Evolutionary conservation across 139 green algal species (phyloP).

Genomic region (Haematococcus sp.): DNA sequence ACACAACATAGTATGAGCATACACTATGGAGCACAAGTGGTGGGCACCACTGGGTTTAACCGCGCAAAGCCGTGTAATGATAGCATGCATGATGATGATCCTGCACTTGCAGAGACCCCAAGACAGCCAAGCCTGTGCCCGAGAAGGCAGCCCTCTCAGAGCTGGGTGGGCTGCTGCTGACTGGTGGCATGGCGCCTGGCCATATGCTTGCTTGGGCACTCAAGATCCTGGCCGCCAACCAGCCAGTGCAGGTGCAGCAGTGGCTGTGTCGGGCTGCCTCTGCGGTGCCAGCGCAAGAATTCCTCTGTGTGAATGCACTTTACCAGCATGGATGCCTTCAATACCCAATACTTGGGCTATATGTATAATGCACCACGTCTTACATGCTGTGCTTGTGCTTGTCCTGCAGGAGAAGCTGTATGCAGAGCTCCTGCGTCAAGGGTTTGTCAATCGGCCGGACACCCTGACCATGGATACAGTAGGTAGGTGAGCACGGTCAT

Average conservation of each 20-base stretch:
- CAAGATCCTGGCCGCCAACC: conserved; percentile 13
- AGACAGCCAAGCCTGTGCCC: neutral
- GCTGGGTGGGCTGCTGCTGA: conserved; percentile 16
- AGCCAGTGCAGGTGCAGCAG: conserved; percentile 12
- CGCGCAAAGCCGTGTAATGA: too few relatives aligned
- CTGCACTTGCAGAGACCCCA: neutral
- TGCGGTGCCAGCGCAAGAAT: too few relatives aligned
- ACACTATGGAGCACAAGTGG: too few relatives aligned
- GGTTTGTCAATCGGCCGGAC: neutral
- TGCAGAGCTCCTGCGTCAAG: neutral
- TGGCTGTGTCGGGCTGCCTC: neutral
- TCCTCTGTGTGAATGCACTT: too few relatives aligned
- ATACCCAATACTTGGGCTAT: too few relatives aligned
- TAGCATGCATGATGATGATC: neutral
- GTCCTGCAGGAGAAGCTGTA: conserved; percentile 28
- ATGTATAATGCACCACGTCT: too few relatives aligned
- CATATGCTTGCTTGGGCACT: conserved; percentile 17
- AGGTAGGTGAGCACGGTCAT: neutral
- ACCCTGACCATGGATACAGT: neutral
- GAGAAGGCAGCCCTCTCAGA: neutral
- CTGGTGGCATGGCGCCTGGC: neutral
- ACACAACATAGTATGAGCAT: too few relatives aligned
- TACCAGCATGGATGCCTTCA: too few relatives aligned
- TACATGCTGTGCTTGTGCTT: too few relatives aligned
- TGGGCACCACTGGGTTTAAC: too few relatives aligned